Base-by-base conservation (phyloP, 257 asterid genomes). In the Cynanchum wilfordii region DNA sequence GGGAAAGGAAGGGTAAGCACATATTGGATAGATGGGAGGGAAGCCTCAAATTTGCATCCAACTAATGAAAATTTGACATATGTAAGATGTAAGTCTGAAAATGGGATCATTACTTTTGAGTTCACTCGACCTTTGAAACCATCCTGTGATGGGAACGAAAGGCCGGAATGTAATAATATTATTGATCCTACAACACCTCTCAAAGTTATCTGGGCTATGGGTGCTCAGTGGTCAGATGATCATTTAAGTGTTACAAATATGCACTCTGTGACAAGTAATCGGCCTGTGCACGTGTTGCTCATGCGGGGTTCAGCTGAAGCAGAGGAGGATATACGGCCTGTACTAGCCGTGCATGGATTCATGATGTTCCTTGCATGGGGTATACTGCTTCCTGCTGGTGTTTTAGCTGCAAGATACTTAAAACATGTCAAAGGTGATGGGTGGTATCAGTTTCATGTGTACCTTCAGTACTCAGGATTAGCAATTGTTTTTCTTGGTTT, bases 311-410 rank as follows among this genome's bases (percentile, higher is more conserved):
- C 97, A 59, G 95, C 99, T 17, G 97, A 94, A 79, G 97, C 99
- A 33, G 97, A 91, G 85, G 97, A 94, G 88, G 93, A 91, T 75
- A 79, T 94, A 44, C 80, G 95, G n/a, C 99, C 99, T 3, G 99
- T 91, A 40, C 79, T 94, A 79, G 99, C 92, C 36, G 99, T 94
- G 15, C 98, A 94, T 27, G 99, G 99, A 67, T 92, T 95, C 79
- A 92, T 95, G 98, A 92, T 95, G 99, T 95, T 95, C 79, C 96
- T 95, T 62, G 98, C 99, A 2, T 95, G 96, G 97, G 99, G 99
- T 33, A 85, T 95, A 75, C 82, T 95, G 75, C 87, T 92, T 72
- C 99, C 99, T 19, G 96, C 91, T 20, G 99, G 99, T 55, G 87
- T 83, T 75, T 78, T 95, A 63, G 84, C 98, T 16, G 98, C 99